Evolutionary conservation across 805 yeast genomes (phyloP), one percentile per base, ranked within the genome.

Genomic region (Barnettozyma botsteinii): DNA sequence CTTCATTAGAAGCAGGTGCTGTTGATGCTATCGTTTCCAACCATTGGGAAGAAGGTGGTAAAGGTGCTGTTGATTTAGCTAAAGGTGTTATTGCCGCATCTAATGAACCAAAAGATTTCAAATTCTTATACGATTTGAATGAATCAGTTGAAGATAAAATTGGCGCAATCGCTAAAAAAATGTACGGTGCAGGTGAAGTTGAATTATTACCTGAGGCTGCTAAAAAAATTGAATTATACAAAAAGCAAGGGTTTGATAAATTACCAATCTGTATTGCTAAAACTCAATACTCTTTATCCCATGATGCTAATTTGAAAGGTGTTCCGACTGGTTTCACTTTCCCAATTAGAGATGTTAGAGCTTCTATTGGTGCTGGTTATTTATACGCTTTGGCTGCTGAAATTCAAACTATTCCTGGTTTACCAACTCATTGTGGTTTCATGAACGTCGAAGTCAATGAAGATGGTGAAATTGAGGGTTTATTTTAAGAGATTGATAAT

Each of bases 41-140:
- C 65, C 98, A 91, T 65, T 91, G 96, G 95, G 95, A 85, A 52
- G 75, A 85, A 64, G 98, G 98, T 67, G 98, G 98, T 49, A 66
- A 67, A 45, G 98, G 98, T 42, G 95, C 98, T 20, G 60, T 85
- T 41, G 79, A 75, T 26, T 74, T 91, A 43, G 98, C 98, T 32
- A 64, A 81, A 50, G 84, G 93, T 38, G 96, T 91, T 27, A 75
- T 85, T 41, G 70, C 75, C 50, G 91, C 94, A 23, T 75, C 84
- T 21, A 64, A 69, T 15, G 61, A 62, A 32, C 76, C 73, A 47
- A 58, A 55, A 24, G 62, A 70, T 32, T 77, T 81, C 64, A 64
- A 73, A 46, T 79, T 76, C 61, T 66, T 89, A 47, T 91, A 91
- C 64, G 79, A 79, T 42, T 72, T 79, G 29, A 76, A 83, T 44